Conservation (phyloP, 495 filamentous ascomycete genomes). For the Aspergillus kassunensis region DNA sequence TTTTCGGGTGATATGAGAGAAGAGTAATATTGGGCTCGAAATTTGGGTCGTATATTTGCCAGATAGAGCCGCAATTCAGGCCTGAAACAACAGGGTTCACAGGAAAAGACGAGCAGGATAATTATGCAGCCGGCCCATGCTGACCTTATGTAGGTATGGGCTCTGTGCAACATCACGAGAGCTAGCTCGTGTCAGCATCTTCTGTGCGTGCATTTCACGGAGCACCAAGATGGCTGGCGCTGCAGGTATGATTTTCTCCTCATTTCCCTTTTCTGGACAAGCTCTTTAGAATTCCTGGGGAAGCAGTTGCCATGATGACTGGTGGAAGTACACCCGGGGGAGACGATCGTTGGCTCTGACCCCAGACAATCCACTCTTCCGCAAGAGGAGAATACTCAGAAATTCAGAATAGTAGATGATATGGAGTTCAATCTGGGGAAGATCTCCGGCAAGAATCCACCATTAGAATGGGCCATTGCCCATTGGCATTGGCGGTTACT, state of each 20-base stretch:
- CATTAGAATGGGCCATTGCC: not conserved
- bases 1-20: no score
- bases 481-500: not conserved
- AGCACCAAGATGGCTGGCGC: not conserved
- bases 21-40: no score
- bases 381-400: no score
- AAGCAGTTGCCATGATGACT: not conserved
- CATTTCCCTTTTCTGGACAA: not conserved
- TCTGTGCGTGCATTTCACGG: not conserved
- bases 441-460: slow-evolving; percentile 12
- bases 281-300: not conserved
- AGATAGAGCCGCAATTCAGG: not conserved
- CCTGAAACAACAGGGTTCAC: not conserved
- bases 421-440: slow-evolving; percentile 3
- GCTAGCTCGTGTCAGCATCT: not conserved
- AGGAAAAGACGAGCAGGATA: not conserved
- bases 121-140: not conserved
- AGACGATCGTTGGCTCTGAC: slow-evolving; percentile 1
- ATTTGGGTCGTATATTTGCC: no score
- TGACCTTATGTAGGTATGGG: slow-evolving; percentile 8
- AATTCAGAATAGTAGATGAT: no score
- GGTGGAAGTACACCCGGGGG: slow-evolving; percentile 7
- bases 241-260: slow-evolving; percentile 1
- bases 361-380: slow-evolving; percentile 8
- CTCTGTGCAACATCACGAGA: slow-evolving; percentile 8